phyloP scores from a whole-genome alignment of 2,329 filamentous ascomycete species.

The Aschersonia sp. region DNA sequence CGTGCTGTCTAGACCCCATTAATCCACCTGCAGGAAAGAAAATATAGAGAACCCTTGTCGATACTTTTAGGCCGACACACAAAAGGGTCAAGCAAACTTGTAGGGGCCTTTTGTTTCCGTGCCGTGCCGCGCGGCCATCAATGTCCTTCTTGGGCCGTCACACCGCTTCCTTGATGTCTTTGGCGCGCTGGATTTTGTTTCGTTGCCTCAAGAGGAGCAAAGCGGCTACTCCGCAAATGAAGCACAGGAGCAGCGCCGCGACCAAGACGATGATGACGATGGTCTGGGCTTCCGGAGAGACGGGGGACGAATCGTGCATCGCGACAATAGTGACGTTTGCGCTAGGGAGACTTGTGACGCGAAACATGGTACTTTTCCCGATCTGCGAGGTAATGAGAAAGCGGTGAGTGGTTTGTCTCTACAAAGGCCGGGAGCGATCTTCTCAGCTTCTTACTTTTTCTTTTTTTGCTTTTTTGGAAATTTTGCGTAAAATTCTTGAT shows the following conservation, averaged over 20 bases:
- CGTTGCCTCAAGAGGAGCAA: not conserved
- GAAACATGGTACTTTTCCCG: not conserved
- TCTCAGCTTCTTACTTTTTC: too few species aligned
- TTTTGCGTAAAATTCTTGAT: too few species aligned
- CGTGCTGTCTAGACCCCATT: too few species aligned
- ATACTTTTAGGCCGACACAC: too few species aligned
- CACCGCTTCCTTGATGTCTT: not conserved
- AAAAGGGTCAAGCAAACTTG: too few species aligned
- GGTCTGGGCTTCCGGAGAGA: not conserved
- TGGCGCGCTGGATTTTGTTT: not conserved
- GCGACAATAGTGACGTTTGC: not conserved
- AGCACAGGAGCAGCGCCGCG: not conserved
- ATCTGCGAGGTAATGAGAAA: not conserved
- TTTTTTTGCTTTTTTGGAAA: too few species aligned
- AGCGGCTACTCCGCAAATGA: not conserved
- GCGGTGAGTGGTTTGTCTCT: not conserved
- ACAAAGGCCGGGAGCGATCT: too few species aligned
- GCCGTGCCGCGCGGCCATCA: too few species aligned
- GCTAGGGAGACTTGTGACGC: not conserved
- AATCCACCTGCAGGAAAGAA: too few species aligned
- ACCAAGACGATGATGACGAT: not conserved
- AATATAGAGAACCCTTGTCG: too few species aligned
- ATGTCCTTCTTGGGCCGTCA: too few species aligned
- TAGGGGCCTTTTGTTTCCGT: too few species aligned
- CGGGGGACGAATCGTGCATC: not conserved